These are phyloP conservation scores for Macroventuria anomochaeta DNA, from an alignment of 2,329 filamentous ascomycete species.

Conservation along the genomic window DNA sequence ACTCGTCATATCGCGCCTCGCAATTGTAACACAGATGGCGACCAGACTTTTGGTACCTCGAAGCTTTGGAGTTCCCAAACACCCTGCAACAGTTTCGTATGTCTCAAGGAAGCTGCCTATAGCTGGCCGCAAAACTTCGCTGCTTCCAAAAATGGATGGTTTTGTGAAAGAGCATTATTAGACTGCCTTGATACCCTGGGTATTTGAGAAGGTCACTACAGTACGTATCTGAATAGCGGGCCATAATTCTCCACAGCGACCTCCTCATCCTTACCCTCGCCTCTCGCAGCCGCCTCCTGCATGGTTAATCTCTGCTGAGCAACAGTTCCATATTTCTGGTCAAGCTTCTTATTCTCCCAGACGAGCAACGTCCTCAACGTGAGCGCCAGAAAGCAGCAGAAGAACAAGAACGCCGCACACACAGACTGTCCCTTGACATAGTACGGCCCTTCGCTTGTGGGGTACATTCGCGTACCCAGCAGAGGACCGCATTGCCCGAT, in stretches of 20 bases:
- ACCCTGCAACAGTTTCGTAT: no score
- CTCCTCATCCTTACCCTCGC: constrained; percentile 19
- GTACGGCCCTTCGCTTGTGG: constrained; percentile 37
- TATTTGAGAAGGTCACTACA: constrained; percentile 34
- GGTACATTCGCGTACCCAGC: constrained; percentile 47
- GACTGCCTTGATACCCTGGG: no score
- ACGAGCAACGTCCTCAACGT: constrained; percentile 39
- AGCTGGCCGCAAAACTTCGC: no score
- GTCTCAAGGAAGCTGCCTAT: no score
- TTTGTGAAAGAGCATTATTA: no score
- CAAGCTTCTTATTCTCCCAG: constrained; percentile 49
- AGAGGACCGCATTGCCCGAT: constrained; percentile 61
- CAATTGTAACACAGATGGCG: no score
- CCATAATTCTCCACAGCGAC: constrained; percentile 46
- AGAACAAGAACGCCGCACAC: constrained; percentile 49
- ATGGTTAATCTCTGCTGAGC: constrained; percentile 34
- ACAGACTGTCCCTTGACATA: constrained; percentile 47
- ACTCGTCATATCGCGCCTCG: no score
- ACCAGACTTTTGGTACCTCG: no score
- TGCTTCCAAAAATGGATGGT: no score
- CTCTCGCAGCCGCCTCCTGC: constrained; percentile 24
- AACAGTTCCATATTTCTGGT: constrained; percentile 41
- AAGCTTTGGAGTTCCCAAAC: no score
- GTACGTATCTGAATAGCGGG: constrained; percentile 40
- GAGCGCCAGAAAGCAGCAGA: constrained; percentile 42